A percentile compares a stretch with the other conserved stretches of the same genome.
phyloP scores from a whole-genome alignment of 1,284 basidiomycete species.

The Ganoderma resinaceum region DNA sequence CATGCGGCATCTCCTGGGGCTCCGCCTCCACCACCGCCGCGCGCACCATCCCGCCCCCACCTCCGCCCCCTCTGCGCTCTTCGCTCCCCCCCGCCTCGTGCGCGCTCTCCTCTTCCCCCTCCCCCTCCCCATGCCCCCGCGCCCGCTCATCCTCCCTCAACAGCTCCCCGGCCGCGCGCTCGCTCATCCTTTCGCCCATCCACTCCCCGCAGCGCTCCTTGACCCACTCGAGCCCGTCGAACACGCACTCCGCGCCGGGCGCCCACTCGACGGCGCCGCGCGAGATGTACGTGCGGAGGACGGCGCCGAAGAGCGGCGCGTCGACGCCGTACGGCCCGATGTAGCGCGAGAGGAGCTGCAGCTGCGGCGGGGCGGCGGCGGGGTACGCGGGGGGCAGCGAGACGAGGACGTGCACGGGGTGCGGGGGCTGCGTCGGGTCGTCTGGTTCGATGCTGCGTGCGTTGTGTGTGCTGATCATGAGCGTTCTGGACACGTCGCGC shows the following conservation, averaged over 20 bases:
- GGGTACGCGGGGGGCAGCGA: slow-evolving; percentile 82
- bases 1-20: slow-evolving; percentile 57
- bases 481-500: background rate
- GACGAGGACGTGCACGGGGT: slow-evolving; percentile 66
- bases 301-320: slow-evolving; percentile 73
- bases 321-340: slow-evolving; percentile 83
- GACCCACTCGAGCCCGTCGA: slow-evolving; percentile 87
- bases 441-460: slow-evolving; percentile 22
- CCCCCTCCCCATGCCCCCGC: background rate
- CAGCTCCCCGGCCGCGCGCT: slow-evolving; percentile 62
- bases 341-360: slow-evolving; percentile 88
- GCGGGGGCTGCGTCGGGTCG: slow-evolving; percentile 8
- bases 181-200: slow-evolving; percentile 72
- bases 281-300: slow-evolving; percentile 86
- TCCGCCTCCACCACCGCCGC: slow-evolving; percentile 23
- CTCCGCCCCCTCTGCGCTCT: too few relatives aligned
- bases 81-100: slow-evolving; percentile 24
- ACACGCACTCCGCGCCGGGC: slow-evolving; percentile 81
- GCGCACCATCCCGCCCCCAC: background rate
- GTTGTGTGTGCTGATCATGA: background rate
- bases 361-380: slow-evolving; percentile 72
- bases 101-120: background rate
- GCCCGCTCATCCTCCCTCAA: slow-evolving; percentile 61
- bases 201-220: slow-evolving; percentile 71
- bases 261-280: slow-evolving; percentile 77